Conservation (phyloP, 2,329 filamentous ascomycete species). For the Aspergillus puulaauensis region DNA sequence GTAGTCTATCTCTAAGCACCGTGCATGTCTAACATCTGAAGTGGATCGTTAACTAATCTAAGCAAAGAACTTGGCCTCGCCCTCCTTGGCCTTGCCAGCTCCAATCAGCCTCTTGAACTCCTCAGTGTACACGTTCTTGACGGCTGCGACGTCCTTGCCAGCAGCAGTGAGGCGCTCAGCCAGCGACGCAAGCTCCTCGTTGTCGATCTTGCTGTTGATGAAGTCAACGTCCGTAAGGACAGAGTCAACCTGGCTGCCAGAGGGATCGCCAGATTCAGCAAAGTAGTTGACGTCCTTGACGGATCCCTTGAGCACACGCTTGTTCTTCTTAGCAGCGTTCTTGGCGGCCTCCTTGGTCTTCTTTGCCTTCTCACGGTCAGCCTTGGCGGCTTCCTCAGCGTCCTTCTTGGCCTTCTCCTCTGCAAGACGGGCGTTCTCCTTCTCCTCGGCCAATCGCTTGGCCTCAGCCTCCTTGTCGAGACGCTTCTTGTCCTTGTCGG, state of each 20-base stretch:
- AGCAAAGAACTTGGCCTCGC: slow-evolving; percentile 66
- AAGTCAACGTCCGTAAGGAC: slow-evolving; percentile 84
- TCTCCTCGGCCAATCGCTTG: slow-evolving; percentile 83
- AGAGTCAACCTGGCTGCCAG: slow-evolving; percentile 75
- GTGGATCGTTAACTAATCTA: not conserved
- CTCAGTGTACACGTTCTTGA: slow-evolving; percentile 78
- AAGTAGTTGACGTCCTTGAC: slow-evolving; percentile 99
- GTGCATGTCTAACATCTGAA: not conserved
- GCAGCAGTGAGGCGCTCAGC: slow-evolving; percentile 75
- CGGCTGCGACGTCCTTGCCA: slow-evolving; percentile 75
- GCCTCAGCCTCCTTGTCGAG: slow-evolving; percentile 88
- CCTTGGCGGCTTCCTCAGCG: slow-evolving; percentile 83
- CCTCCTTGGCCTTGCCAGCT: slow-evolving; percentile 82
- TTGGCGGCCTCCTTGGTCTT: slow-evolving; percentile 99
- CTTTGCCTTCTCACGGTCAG: slow-evolving; percentile 77
- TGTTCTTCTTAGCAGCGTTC: slow-evolving; percentile 99
- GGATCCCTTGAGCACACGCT: slow-evolving; percentile 88
- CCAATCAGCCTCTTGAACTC: slow-evolving; percentile 76
- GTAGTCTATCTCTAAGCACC: slow-evolving; percentile 7
- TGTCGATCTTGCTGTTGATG: slow-evolving; percentile 82
- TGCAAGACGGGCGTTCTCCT: slow-evolving; percentile 76
- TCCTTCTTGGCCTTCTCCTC: slow-evolving; percentile 78
- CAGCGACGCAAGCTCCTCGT: slow-evolving; percentile 83
- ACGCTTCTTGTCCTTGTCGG: slow-evolving; percentile 94
- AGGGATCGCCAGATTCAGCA: slow-evolving; percentile 64